These are phyloP conservation scores for Starmera quercuum DNA, from an alignment of 805 yeast species.

Conservation along the genomic window DNA sequence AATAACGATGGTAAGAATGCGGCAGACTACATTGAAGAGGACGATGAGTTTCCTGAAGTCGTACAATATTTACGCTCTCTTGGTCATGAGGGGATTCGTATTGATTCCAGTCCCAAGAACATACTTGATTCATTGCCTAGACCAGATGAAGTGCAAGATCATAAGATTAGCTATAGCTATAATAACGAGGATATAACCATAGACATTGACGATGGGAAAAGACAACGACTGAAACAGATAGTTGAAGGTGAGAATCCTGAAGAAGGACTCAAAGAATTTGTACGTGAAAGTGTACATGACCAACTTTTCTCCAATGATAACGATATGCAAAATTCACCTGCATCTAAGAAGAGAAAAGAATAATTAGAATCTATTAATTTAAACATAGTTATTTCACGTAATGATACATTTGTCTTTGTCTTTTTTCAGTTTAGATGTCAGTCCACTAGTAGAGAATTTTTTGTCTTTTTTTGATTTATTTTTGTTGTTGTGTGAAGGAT, in stretches of 20 bases:
- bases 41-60: constrained; percentile 77
- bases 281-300: constrained; percentile 57
- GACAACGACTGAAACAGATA: constrained; percentile 60
- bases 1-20: constrained; percentile 76
- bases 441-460: constrained; percentile 1
- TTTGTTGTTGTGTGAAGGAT: background rate
- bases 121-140: constrained; percentile 10
- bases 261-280: constrained; percentile 60
- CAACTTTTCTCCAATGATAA: constrained; percentile 27
- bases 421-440: background rate
- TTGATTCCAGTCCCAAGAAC: constrained; percentile 7
- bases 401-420: constrained; percentile 15
- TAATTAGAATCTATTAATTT: background rate
- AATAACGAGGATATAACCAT: constrained; percentile 38
- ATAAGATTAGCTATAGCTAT: constrained; percentile 50
- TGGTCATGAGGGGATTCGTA: constrained; percentile 21
- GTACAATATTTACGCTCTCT: constrained; percentile 50
- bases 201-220: constrained; percentile 45
- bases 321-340: constrained; percentile 17
- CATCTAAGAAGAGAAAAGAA: constrained; percentile 28
- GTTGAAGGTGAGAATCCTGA: constrained; percentile 78
- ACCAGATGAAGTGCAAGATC: constrained; percentile 22
- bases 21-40: constrained; percentile 69
- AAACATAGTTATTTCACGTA: constrained; percentile 7
- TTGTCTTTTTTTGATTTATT: constrained; percentile 7